These are phyloP conservation scores for Geopyxis carbonaria DNA, from an alignment of 495 filamentous ascomycete species.

Conservation along the genomic window DNA sequence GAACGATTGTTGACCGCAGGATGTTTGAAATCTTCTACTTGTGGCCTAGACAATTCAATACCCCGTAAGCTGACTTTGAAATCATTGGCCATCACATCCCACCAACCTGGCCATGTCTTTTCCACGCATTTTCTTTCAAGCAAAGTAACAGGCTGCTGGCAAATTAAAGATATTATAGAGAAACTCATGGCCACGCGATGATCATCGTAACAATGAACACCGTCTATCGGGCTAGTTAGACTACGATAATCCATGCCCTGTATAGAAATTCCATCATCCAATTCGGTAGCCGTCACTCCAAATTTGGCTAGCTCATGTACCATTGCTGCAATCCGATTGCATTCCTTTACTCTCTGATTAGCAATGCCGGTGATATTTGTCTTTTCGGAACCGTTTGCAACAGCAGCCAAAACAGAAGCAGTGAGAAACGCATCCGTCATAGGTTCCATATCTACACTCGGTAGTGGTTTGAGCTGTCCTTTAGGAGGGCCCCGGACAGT, in stretches of 20 bases:
- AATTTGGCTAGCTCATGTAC: slow-evolving; percentile 92
- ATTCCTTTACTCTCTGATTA: slow-evolving; percentile 98
- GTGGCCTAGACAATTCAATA: slow-evolving; percentile 36
- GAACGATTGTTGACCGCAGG: slow-evolving; percentile 34
- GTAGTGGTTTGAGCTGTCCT: slow-evolving; percentile 51
- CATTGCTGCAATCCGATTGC: slow-evolving; percentile 93
- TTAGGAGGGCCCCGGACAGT: slow-evolving; percentile 76
- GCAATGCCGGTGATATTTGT: slow-evolving; percentile 70
- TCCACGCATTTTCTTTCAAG: slow-evolving; percentile 80
- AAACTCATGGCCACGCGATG: slow-evolving; percentile 98
- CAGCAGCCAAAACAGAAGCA: slow-evolving; percentile 81
- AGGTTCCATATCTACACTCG: slow-evolving; percentile 82
- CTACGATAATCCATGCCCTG: slow-evolving; percentile 46
- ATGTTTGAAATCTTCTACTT: slow-evolving; percentile 25
- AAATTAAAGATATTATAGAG: slow-evolving; percentile 64
- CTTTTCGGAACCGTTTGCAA: slow-evolving; percentile 65
- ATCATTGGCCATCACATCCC: slow-evolving; percentile 64
- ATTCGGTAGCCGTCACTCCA: slow-evolving; percentile 68
- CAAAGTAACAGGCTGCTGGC: slow-evolving; percentile 61
- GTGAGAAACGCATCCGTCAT: slow-evolving; percentile 99
- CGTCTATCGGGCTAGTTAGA: slow-evolving; percentile 44
- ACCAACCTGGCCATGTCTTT: slow-evolving; percentile 99
- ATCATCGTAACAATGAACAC: slow-evolving; percentile 90
- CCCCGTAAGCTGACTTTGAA: slow-evolving; percentile 64
- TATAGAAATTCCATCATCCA: slow-evolving; percentile 83